Base-by-base conservation (phyloP, 2,329 filamentous ascomycete species). In the Talaromyces albobiverticillius region DNA sequence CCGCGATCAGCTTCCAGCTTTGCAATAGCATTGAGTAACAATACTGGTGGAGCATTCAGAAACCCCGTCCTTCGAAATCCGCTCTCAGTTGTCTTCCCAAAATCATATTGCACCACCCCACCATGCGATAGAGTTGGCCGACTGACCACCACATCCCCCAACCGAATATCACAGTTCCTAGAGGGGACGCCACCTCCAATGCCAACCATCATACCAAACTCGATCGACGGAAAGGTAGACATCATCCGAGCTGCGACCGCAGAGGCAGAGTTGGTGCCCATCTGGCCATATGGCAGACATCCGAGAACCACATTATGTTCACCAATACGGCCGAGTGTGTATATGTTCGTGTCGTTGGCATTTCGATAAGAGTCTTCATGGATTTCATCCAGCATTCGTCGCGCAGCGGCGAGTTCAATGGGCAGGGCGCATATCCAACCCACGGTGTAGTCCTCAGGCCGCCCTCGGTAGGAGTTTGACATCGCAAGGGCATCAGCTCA, bases 151-250 rank as follows among this genome's bases (percentile, higher is more conserved):
- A 65, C 54, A 55, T 64, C 61, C 3, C 62, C 60, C 2, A 64
- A 45, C 3, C 56, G 56, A 42, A 64, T 58, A 46, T 63, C 58
- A 3, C 14, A 14, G 2, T 51, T 20, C n/a, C n/a, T 8, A 11
- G 9, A 31, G 0, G 58, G 59, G 1, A 57, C 59, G 0, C 59
- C 59, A 2, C 56, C 58, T 11, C 68, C 73, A 45, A 76, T 71
- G 23, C 74, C 75, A 2, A 77, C 71, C 66, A 78, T 69, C 1
- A 78, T 60, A 2, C 66, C 67, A 40, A 73, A 57, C 8, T 57
- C 46, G 18, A 68, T 14, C 41, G 62, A 62, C 0, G 64, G 34
- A 55, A 74, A 43, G 10, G 57, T 62, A n/a, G 57, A 42, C n/a
- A 61, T 25, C 61, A 64, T 67, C 53, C 70, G 60, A 14, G 58